Conservation (phyloP, 2,329 filamentous ascomycete genomes). For the Fusarium continuum region DNA sequence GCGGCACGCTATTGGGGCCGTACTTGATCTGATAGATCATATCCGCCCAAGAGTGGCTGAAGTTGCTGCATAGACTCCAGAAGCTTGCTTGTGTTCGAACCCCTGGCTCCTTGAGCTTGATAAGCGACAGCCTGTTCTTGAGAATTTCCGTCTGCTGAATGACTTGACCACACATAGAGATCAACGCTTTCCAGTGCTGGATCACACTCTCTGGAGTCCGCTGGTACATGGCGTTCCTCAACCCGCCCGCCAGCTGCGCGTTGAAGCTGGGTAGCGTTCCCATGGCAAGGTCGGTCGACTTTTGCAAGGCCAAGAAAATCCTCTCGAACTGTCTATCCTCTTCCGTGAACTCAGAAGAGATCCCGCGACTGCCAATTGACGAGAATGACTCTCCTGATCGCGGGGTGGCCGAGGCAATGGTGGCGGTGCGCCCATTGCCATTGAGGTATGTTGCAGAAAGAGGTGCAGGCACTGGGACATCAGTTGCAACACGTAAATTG, state of each 20-base stretch:
- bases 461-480: constrained; percentile 53
- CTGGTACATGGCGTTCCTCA: constrained; percentile 70
- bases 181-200: constrained; percentile 74
- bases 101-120: constrained; percentile 86
- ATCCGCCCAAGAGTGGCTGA: constrained; percentile 75
- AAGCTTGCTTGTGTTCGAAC: constrained; percentile 71
- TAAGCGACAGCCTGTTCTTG: constrained; percentile 75
- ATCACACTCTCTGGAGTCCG: constrained; percentile 67
- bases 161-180: constrained; percentile 75
- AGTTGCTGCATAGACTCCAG: constrained; percentile 78
- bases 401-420: constrained; percentile 72
- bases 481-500: constrained; percentile 65
- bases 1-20: constrained; percentile 59
- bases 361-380: constrained; percentile 58
- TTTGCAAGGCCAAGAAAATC: constrained; percentile 80
- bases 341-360: constrained; percentile 71
- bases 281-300: constrained; percentile 77
- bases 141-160: constrained; percentile 79
- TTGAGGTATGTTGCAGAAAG: constrained; percentile 58
- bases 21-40: constrained; percentile 69
- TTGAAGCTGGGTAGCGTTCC: constrained; percentile 76
- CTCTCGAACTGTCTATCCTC: constrained; percentile 85
- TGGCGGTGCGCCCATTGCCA: constrained; percentile 59
- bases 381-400: constrained; percentile 84
- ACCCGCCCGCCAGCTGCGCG: constrained; percentile 70